Evolutionary conservation across 2,329 filamentous ascomycete genomes (phyloP), one percentile per base, ranked within the genome.

Genomic region (Thermoascus crustaceus): DNA sequence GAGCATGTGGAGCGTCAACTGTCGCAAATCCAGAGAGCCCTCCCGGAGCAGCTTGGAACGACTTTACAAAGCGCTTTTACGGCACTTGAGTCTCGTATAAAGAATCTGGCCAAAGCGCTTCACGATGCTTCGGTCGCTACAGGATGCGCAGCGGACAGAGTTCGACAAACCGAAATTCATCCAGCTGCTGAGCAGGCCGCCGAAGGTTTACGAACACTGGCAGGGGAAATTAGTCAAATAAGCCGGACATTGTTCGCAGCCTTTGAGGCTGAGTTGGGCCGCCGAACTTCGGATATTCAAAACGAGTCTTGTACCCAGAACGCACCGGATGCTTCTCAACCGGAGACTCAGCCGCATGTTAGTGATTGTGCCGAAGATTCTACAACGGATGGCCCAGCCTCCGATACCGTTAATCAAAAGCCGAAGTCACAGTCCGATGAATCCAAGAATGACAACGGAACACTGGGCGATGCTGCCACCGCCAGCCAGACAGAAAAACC

Each of bases 171-270:
- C 5, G 60, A 65, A 20, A 40, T 57, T 11, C 55, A 55, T 27
- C 48, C 58, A 8, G 50, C 61, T 13, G 51, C 61, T 14, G 57
- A 63, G 26, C 53, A 56, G 38, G 45, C 64, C 9, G 50, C 63
- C 5, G 50, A 56, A 21, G 52, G 57, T 17, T 48, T 70, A 22
- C 61, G 57, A 32, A 52, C 44, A 34, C 56, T 69, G 44, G 57
- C 63, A 3, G 46, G 50, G n/a, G 63, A 66, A 30, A 44, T 68
- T 29, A 59, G 61, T 30, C 48, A 64, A 29, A 53, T 62, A 32
- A 55, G 60, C 4, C 52, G 53, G 31, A 58, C 58, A 6, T 41
- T 66, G 11, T 60, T 61, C 35, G 42, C 57, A 5, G 49, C 57
- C 1, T 61, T 65, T 30, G 57, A 63, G 37, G 40, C 47, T 9